These are phyloP conservation scores for Inga laurina DNA, from an alignment of 306 rosid species.

Conservation along the genomic window DNA sequence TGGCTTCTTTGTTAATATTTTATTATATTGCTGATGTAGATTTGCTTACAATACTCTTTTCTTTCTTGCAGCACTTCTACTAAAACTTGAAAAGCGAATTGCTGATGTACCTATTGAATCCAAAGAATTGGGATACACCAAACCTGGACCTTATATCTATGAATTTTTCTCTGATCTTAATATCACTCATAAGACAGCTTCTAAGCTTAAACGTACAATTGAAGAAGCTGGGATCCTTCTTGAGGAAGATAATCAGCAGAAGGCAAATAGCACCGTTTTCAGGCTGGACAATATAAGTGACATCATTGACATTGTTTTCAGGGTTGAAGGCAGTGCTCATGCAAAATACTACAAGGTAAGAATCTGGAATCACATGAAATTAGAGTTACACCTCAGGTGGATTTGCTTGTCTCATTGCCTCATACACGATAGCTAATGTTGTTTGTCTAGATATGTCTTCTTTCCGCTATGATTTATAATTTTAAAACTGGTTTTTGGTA, in stretches of 20 bases:
- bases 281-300: constrained; percentile 71
- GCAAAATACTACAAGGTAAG: constrained; percentile 81
- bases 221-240: constrained; percentile 68
- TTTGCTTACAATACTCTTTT: constrained; percentile 24
- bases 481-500: constrained; percentile 25
- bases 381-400: constrained; percentile 23
- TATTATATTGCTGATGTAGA: background rate
- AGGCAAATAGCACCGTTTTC: constrained; percentile 55
- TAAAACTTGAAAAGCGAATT: constrained; percentile 89
- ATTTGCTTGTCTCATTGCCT: constrained; percentile 28
- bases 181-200: constrained; percentile 64
- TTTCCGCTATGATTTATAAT: constrained; percentile 33
- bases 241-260: constrained; percentile 79
- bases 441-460: constrained; percentile 21
- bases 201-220: constrained; percentile 55
- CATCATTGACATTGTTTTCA: constrained; percentile 65
- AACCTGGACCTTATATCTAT: constrained; percentile 84
- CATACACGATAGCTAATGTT: background rate
- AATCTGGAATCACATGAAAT: constrained; percentile 13
- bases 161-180: constrained; percentile 83
- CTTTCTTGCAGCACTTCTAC: constrained; percentile 78
- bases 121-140: constrained; percentile 85
- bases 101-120: constrained; percentile 84
- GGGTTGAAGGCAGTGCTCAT: constrained; percentile 62
- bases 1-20: constrained; percentile 22